Conservation (phyloP, 768 basidiomycete species). For the Pleurotus cornucopiae region DNA sequence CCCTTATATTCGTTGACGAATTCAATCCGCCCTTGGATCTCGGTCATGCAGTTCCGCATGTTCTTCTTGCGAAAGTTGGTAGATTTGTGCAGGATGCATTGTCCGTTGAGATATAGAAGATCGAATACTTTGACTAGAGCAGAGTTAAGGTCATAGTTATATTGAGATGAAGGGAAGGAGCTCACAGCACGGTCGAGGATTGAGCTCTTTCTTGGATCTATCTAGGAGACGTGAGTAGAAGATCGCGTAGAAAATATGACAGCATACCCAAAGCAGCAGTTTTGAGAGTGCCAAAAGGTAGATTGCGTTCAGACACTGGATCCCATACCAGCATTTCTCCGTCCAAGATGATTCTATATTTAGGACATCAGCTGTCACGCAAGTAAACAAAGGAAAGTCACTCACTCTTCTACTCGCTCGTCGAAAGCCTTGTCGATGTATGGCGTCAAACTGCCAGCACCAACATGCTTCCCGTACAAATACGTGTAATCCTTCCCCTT, state of each 20-base stretch:
- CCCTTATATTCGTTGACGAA: conserved; percentile 70
- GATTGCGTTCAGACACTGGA: conserved; percentile 78
- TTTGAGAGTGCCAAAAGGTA: conserved; percentile 93
- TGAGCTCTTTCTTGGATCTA: conserved; percentile 62
- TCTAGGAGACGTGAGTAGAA: conserved; percentile 35
- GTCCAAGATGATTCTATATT: conserved; percentile 80
- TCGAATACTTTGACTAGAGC: conserved; percentile 92
- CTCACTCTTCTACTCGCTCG: conserved; percentile 76
- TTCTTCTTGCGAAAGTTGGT: conserved; percentile 78
- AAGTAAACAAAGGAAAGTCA: conserved; percentile 1
- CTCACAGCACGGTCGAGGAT: conserved; percentile 89
- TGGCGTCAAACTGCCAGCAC: conserved; percentile 84
- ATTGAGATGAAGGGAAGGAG: conserved; percentile 12
- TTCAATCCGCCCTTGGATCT: conserved; percentile 78
- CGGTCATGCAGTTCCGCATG: conserved; percentile 60
- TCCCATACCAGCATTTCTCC: conserved; percentile 99
- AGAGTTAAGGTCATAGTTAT: neutral
- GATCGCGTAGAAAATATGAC: neutral
- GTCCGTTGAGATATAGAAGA: conserved; percentile 83
- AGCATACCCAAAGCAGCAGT: conserved; percentile 78
- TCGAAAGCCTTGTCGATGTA: conserved; percentile 77
- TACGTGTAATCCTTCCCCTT: conserved; percentile 91
- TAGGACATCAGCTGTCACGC: conserved; percentile 1
- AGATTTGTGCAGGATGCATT: conserved; percentile 68
- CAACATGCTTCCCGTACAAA: conserved; percentile 84